Evolutionary conservation across 2,329 filamentous ascomycete genomes (phyloP), one percentile per base, ranked within the genome.

Genomic region (Phialocephala sp.): DNA sequence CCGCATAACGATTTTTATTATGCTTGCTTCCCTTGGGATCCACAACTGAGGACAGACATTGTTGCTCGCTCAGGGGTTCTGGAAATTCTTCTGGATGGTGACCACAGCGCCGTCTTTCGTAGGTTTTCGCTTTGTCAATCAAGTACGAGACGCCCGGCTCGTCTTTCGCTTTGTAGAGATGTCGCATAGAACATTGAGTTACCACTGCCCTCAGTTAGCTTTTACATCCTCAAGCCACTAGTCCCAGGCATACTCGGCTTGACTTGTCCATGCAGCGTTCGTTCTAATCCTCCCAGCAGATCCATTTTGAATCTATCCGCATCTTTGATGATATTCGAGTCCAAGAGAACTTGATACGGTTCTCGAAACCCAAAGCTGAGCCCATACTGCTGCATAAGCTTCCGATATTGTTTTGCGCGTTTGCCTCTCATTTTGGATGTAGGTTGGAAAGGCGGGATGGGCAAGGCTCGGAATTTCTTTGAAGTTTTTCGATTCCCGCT

Each of bases 361-460:
- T 95, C 91, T 72, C 94, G 92, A 79, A 97, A 97, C 67, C 91
- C 90, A 77, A 97, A 97, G 67, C 88, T 89, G 78, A 94, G 85
- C 76, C 89, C 88, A 85, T 94, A 97, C 76, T 94, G 90, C 80
- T 93, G 90, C 89, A 99, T 96, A 75, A 97, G 88, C 88, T 97
- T 97, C 76, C 89, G 87, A 78, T 93, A 93, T 74, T 90, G 89
- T 79, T 91, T 90, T 50, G 83, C 84, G 66, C 87, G 83, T 80
- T 91, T 92, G 62, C 88, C 88, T 74, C 87, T 84, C 87, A 90
- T 91, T 58, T 73, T 85, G 78, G 47, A 52, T 64, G 58, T 60
- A 55, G 50, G 6, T 20, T 57, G 43, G 36, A 18, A 45, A n/a
- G 39, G 59, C 9, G 35, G 8, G 11, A 41, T 39, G 32, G 55